phyloP scores from a whole-genome alignment of 192 early-diverging fungal species.

The Borealophlyctis nickersoniae region DNA sequence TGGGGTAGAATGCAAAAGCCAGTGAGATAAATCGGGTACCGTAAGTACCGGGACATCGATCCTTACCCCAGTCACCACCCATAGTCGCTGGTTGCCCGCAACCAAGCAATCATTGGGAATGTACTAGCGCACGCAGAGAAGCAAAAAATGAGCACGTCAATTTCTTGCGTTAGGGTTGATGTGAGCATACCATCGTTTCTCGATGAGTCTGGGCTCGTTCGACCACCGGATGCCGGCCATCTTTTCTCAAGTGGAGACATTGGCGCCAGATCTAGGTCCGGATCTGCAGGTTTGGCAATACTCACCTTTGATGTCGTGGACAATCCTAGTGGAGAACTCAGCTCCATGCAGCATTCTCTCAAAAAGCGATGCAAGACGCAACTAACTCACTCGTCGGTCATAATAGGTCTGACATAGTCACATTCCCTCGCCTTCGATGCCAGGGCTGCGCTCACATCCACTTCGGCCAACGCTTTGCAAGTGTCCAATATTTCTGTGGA shows the following conservation, averaged over 20 bases:
- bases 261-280: too few relatives aligned
- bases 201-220: constrained; percentile 45
- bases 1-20: constrained; percentile 4
- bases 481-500: constrained; percentile 19
- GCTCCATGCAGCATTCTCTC: not conserved
- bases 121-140: constrained; percentile 33
- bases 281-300: too few relatives aligned
- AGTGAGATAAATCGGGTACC: too few relatives aligned
- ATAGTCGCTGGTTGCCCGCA: constrained; percentile 19
- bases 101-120: constrained; percentile 57
- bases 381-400: constrained; percentile 42
- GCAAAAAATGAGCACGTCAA: too few relatives aligned
- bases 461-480: constrained; percentile 40
- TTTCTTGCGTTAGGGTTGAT: too few relatives aligned
- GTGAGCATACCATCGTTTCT: constrained; percentile 21
- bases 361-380: not conserved
- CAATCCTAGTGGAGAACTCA: too few relatives aligned
- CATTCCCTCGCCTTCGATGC: constrained; percentile 51
- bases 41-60: too few relatives aligned
- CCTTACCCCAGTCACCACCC: constrained; percentile 30
- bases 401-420: constrained; percentile 58
- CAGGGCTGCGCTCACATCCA: constrained; percentile 42
- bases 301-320: constrained; percentile 45
- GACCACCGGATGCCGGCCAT: constrained; percentile 72
- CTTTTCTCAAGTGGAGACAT: too few relatives aligned